phyloP scores from a whole-genome alignment of 768 basidiomycete species.

The Coprinopsis cinerea region DNA sequence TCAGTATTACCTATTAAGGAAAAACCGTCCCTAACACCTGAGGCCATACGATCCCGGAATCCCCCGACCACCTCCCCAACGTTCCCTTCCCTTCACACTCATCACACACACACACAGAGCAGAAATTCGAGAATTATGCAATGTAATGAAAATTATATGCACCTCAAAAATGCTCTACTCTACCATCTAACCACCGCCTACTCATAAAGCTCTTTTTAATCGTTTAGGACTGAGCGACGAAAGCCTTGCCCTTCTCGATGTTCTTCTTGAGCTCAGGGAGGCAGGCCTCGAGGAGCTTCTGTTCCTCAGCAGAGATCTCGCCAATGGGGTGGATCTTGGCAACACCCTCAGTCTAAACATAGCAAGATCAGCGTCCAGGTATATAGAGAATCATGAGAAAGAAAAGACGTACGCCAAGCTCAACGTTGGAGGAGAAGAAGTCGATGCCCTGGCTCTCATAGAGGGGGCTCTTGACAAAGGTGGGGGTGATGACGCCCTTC shows the following conservation, averaged over 20 bases:
- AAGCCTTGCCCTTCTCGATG: slow-evolving; percentile 90
- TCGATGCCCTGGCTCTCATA: slow-evolving; percentile 81
- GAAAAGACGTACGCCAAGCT: slow-evolving; percentile 74
- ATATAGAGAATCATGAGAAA: not conserved
- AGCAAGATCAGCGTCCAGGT: slow-evolving; percentile 12
- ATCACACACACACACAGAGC: no score
- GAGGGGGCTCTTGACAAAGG: slow-evolving; percentile 86
- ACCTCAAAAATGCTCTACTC: no score
- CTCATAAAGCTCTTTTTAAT: not conserved
- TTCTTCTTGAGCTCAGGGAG: slow-evolving; percentile 94
- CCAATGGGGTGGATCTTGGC: slow-evolving; percentile 90
- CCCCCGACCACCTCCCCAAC: no score
- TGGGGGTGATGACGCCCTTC: slow-evolving; percentile 78
- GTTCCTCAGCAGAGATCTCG: slow-evolving; percentile 69
- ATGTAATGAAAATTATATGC: no score
- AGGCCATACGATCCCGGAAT: no score
- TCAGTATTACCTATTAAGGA: no score
- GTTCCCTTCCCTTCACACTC: no score
- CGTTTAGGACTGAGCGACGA: slow-evolving; percentile 40
- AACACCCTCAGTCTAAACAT: slow-evolving; percentile 68
- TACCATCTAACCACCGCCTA: not conserved
- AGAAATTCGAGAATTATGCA: no score
- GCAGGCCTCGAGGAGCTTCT: slow-evolving; percentile 82
- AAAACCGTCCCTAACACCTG: no score
- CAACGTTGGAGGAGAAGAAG: slow-evolving; percentile 93